Percentiles rank a stretch among this genome's conserved stretches.
Conservation (phyloP, 768 basidiomycete genomes). For the Sutorius australiensis region DNA sequence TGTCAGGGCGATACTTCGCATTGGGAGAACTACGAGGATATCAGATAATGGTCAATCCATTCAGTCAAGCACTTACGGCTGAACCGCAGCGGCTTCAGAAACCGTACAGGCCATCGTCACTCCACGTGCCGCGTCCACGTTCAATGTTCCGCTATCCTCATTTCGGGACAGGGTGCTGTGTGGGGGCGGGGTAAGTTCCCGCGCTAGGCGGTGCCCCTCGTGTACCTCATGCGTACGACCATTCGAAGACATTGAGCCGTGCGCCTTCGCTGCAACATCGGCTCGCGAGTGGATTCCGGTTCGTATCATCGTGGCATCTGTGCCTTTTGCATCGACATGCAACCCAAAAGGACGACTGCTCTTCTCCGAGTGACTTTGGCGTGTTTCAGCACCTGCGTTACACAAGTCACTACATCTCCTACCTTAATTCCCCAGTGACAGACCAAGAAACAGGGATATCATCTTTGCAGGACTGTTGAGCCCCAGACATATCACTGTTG, state of each 20-base stretch:
- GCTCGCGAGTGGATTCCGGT: neutral
- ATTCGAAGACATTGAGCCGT: neutral
- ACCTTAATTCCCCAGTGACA: neutral
- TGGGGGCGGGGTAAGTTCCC: neutral
- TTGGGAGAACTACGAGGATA: neutral
- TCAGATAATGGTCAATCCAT: neutral
- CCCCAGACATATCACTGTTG: neutral
- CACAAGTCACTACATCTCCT: neutral
- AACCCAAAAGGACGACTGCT: neutral
- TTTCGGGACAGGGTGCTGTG: neutral
- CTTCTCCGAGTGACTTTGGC: neutral
- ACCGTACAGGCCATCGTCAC: neutral
- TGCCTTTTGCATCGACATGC: neutral
- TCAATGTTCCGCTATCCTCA: neutral
- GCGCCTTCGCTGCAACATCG: neutral
- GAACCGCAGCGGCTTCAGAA: neutral
- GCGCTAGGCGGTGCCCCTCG: neutral
- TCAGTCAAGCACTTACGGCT: constrained; percentile 4
- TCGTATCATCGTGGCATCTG: neutral
- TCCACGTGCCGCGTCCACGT: neutral
- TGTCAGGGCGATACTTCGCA: neutral
- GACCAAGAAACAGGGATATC: neutral
- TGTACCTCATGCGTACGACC: neutral
- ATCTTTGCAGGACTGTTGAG: neutral
- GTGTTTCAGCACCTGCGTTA: neutral